A percentile compares a stretch with the other conserved stretches of the same genome.
Conservation (phyloP, 495 filamentous ascomycete genomes). For the Penicillium cinerascens region DNA sequence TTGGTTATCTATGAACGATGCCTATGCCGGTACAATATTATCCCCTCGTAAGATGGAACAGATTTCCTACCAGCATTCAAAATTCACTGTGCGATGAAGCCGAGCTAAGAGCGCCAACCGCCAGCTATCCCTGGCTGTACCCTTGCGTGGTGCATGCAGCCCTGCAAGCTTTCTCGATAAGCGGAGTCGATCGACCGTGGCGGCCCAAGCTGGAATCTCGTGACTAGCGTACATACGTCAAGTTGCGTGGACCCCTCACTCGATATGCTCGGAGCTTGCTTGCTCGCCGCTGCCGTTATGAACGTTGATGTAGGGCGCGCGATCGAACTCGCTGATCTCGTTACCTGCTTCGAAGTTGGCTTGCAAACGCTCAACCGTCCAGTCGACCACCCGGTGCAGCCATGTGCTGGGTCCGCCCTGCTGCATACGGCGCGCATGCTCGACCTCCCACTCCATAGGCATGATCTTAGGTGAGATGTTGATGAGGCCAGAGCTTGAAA, state of each 20-base stretch:
- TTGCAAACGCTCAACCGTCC: neutral
- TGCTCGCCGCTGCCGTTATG: neutral
- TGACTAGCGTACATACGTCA: neutral
- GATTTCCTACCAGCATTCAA: neutral
- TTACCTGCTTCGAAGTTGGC: neutral
- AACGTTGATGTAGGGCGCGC: neutral
- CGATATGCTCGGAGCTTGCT: neutral
- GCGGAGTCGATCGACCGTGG: neutral
- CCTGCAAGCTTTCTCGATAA: neutral
- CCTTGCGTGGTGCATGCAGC: neutral
- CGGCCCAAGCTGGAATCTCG: neutral
- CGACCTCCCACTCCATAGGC: neutral
- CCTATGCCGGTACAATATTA: neutral
- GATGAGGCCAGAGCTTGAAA: neutral
- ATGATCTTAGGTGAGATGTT: neutral
- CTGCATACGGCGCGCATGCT: neutral
- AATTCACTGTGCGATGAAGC: neutral
- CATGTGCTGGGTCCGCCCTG: neutral
- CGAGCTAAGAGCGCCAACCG: neutral
- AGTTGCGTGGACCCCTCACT: neutral
- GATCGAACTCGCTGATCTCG: neutral
- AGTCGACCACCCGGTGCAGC: neutral
- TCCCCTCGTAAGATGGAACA: neutral
- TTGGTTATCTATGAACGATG: neutral
- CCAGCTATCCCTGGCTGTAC: neutral